Evolutionary conservation across 768 basidiomycete species (phyloP).

Genomic region (Grammothele lineata): DNA sequence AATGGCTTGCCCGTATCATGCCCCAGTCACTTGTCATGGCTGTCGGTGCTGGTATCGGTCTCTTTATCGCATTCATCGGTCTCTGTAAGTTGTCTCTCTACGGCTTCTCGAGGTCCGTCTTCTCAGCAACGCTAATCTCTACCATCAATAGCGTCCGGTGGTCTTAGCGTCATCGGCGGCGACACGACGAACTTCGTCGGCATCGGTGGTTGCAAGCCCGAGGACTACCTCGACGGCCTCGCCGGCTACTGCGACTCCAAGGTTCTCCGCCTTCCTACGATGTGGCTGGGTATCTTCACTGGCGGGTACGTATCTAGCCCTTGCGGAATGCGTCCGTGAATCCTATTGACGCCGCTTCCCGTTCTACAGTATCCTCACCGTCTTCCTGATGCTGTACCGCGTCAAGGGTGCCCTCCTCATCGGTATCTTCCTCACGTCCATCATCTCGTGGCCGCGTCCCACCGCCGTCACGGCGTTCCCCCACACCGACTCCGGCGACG

Average conservation of each 20-base stretch:
- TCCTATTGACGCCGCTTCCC: background rate
- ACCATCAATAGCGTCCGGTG: conserved; percentile 45
- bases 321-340: no score
- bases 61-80: conserved; percentile 73
- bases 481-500: conserved; percentile 60
- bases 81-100: conserved; percentile 4
- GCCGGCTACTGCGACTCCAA: conserved; percentile 57
- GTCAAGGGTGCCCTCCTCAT: conserved; percentile 79
- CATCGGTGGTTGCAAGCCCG: conserved; percentile 67
- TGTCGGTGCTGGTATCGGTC: conserved; percentile 82
- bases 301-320: conserved; percentile 56
- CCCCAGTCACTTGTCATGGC: conserved; percentile 83
- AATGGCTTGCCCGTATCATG: conserved; percentile 88
- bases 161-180: conserved; percentile 75
- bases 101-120: no score
- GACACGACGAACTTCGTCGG: conserved; percentile 65
- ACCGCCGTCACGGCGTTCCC: conserved; percentile 83
- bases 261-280: conserved; percentile 68
- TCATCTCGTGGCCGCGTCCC: conserved; percentile 85
- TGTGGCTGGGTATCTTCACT: conserved; percentile 86
- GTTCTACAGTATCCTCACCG: conserved; percentile 57
- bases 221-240: conserved; percentile 46
- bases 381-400: conserved; percentile 80
- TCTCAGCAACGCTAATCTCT: no score
- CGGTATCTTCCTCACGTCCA: conserved; percentile 79